Base-by-base conservation (phyloP, 1,284 basidiomycete genomes). In the Papiliotrema fonsecae region DNA sequence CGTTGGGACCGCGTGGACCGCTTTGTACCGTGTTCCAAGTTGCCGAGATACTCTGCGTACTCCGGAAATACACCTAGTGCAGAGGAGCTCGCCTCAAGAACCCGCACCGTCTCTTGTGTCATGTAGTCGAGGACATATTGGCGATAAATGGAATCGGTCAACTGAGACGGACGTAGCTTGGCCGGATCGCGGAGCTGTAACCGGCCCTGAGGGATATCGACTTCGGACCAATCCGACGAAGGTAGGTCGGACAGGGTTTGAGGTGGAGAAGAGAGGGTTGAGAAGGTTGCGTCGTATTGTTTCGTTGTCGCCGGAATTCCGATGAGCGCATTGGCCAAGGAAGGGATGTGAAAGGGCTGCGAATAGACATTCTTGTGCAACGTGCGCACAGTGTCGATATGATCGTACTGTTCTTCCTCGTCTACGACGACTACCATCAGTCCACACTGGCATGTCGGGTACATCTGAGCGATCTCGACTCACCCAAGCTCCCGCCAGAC, bases 71-170 rank as follows among this genome's bases (percentile, higher is more conserved):
- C 35, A 1, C 13, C 25, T 18, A 36, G 45, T 3, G 57, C 40
- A 2, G 52, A 47, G 3, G 5, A 39, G 42, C 38, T 46, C 25
- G 18, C 37, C 38, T 1, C 46, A 36, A 9, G 47, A 25, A 2
- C 36, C 24, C 6, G 14, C 2, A 46, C 19, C 36, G 58, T 50
- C 28, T 58, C 57, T 9, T 62, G 58, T 5, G 51, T 62, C 52
- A 70, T 61, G 36, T 67, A 50, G 52, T 72, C 66, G n/a, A 65
- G 49, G 11, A 67, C 49, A 45, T 72, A 72, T 34, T 55, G 61
- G 14, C 62, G 62, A 60, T 66, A 72, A 6, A 64, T 70, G 4
- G 36, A 36, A 13, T 67, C 65, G 6, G 62, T 67, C 3, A 70
- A 52, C 18, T 62, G 64, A 5, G 57, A 59, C 10, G 61, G 57